These are phyloP conservation scores for Metschnikowia hibisci DNA, from an alignment of 805 yeast species.

Conservation along the genomic window DNA sequence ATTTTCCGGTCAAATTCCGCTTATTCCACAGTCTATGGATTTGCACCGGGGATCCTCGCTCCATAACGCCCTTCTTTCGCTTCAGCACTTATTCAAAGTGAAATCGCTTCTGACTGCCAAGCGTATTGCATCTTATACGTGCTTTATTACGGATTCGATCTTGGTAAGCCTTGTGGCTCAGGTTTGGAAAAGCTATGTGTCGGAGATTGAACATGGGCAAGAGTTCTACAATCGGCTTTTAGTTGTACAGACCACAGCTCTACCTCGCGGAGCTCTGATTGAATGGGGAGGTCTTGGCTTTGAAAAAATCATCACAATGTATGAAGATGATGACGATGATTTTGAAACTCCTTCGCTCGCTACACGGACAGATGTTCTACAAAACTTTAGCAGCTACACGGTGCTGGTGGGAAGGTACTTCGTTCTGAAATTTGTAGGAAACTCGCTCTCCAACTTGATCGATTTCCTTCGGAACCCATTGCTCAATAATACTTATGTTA, in stretches of 20 bases:
- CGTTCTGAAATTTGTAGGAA: constrained; percentile 6
- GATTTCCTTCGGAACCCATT: constrained; percentile 11
- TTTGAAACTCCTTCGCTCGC: neutral
- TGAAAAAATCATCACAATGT: constrained; percentile 32
- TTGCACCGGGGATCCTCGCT: constrained; percentile 20
- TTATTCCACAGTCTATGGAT: constrained; percentile 69
- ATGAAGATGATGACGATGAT: constrained; percentile 36
- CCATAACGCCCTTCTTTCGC: constrained; percentile 49
- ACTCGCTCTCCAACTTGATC: constrained; percentile 8
- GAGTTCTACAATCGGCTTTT: constrained; percentile 31
- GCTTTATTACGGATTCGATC: constrained; percentile 45
- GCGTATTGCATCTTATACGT: constrained; percentile 46
- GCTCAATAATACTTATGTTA: constrained; percentile 5
- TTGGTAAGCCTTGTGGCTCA: constrained; percentile 29
- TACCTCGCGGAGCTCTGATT: constrained; percentile 62
- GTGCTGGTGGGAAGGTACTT: constrained; percentile 6
- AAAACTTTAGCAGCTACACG: constrained; percentile 1
- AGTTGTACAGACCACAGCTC: constrained; percentile 49
- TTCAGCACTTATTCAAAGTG: constrained; percentile 72
- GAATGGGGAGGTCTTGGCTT: constrained; percentile 74
- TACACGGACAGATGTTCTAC: neutral
- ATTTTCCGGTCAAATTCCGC: constrained; percentile 89
- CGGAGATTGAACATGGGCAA: constrained; percentile 16
- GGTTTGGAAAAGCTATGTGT: constrained; percentile 46
- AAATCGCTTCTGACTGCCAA: constrained; percentile 48